Conservation (phyloP, 306 rosid species). For the Gastrolobium villosum region DNA sequence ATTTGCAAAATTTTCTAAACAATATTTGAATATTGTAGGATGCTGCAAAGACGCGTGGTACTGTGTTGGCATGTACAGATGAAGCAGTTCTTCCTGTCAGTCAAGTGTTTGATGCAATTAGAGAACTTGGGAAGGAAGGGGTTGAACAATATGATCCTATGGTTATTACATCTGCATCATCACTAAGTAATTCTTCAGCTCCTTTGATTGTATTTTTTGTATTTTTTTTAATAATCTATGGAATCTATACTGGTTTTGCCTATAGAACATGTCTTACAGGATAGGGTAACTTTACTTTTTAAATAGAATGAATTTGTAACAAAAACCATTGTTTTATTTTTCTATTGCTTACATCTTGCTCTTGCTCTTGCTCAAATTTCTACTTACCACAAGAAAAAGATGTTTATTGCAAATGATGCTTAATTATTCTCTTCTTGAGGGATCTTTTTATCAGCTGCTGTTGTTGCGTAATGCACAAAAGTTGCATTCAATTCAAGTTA, state of each 20-base stretch:
- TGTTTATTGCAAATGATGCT: slow-evolving; percentile 3
- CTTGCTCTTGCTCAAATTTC: background rate
- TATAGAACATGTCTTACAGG: background rate
- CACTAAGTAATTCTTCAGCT: slow-evolving; percentile 53
- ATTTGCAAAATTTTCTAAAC: too few relatives aligned
- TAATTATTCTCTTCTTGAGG: background rate
- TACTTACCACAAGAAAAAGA: background rate
- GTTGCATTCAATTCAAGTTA: too few relatives aligned
- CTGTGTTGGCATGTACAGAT: slow-evolving; percentile 75
- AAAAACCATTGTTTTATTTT: background rate
- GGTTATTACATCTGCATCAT: slow-evolving; percentile 67
- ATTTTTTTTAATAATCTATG: background rate
- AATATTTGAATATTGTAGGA: too few relatives aligned
- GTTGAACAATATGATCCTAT: slow-evolving; percentile 59
- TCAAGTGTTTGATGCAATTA: slow-evolving; percentile 56
- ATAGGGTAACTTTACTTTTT: background rate
- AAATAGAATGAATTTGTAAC: background rate
- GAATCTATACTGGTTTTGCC: background rate
- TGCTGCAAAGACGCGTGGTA: slow-evolving; percentile 45
- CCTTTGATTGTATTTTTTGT: background rate
- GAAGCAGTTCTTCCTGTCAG: slow-evolving; percentile 62
- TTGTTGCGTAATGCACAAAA: background rate
- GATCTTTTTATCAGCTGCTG: slow-evolving; percentile 4
- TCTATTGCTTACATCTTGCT: background rate
- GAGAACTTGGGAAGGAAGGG: slow-evolving; percentile 57